phyloP scores from a whole-genome alignment of 1,284 basidiomycete genomes.

The Polyporus tsugae region DNA sequence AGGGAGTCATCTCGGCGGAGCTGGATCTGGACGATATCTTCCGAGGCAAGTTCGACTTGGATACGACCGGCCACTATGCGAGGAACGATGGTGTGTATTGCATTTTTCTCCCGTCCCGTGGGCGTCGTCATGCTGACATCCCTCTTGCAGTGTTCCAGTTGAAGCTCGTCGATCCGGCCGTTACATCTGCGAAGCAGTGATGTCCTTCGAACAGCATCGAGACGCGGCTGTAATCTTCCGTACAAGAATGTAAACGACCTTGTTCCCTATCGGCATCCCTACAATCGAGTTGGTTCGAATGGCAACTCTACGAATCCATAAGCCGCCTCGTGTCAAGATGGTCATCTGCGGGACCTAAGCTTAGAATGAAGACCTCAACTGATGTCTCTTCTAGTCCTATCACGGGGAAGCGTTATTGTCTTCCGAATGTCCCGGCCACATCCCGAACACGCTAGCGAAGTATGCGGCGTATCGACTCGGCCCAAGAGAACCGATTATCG shows the following conservation, averaged over 20 bases:
- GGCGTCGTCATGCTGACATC: neutral
- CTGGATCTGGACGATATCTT: constrained; percentile 68
- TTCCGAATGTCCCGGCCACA: neutral
- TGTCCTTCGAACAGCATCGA: neutral
- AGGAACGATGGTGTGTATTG: constrained; percentile 62
- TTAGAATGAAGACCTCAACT: neutral
- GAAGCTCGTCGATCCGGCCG: constrained; percentile 21
- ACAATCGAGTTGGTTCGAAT: neutral
- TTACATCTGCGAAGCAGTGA: constrained; percentile 12
- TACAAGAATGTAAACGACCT: neutral
- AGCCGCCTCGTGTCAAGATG: neutral
- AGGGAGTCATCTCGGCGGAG: constrained; percentile 72
- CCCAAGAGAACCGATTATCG: neutral
- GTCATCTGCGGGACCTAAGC: neutral
- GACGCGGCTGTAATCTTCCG: neutral
- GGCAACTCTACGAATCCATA: neutral
- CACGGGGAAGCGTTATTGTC: neutral
- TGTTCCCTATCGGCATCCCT: neutral
- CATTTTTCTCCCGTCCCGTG: neutral
- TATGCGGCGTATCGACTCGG: neutral
- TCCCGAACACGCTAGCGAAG: neutral
- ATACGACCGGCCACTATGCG: constrained; percentile 75
- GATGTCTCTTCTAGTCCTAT: neutral
- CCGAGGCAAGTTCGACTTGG: constrained; percentile 78
- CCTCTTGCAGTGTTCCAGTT: constrained; percentile 36